Evolutionary conservation across 106 monocot genomes (phyloP), one percentile per base, ranked within the genome.

Genomic region (Dendrobium catenatum): DNA sequence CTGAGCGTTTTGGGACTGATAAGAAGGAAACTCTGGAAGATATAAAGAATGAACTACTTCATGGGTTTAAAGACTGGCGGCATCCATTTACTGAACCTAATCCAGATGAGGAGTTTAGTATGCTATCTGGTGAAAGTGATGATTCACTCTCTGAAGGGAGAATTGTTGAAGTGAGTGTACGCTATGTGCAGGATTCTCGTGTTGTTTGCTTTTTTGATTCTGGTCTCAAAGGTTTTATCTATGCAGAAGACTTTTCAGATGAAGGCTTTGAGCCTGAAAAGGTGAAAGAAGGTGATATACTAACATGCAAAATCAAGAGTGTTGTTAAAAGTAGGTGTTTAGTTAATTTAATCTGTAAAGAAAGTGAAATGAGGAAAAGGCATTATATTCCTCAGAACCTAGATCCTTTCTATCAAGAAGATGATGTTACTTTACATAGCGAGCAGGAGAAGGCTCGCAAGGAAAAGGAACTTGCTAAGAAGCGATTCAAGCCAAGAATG

Each of bases 61-160:
- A 88, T 82, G 99, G 99, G 43, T 99, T 95, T 78, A 84, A 86
- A 51, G 99, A 99, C 70, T 89, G 89, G 95, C 78, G 99, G 20
- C 75, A 33, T 6, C 84, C 90, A 4, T 93, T 80, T 76, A 89
- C 42, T 46, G 99, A 99, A 40, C 99, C 90, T 43, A 88, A 67
- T 70, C 72, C 86, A 31, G 99, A 99, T 18, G 95, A 99, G 78
- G 93, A 91, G 79, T 99, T 99, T 47, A 73, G 43, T 72, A 87
- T 95, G 89, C 89, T 99, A 68, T 90, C 89, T 83, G 99, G 99
- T 77, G 99, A 99, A 84, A 95, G 91, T 75, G 99, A 99, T n/a
- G 95, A 99, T 20, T 91, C 95, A 20, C 83, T 99, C 72, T 82
- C 93, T n/a, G 95, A 91, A 49, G 89, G 99, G 58, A 93, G 85